phyloP scores from a whole-genome alignment of 495 filamentous ascomycete species.

The Penicillium angulare region DNA sequence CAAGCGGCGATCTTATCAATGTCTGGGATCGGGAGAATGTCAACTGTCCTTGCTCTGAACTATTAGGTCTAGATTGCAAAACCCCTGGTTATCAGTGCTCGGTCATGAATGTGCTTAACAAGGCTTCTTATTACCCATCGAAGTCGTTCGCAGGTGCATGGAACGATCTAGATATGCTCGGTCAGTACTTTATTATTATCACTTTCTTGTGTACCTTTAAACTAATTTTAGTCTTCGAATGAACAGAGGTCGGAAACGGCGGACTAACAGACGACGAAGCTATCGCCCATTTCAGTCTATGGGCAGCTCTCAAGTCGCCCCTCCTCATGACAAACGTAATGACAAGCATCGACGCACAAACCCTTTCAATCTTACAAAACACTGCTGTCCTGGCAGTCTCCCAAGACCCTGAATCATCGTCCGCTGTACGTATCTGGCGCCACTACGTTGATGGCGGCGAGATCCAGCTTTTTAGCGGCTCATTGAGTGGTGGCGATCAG shows the following conservation, averaged over 20 bases:
- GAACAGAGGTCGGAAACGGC: conserved; percentile 61
- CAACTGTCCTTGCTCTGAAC: conserved; percentile 38
- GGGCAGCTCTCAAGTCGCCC: conserved; percentile 36
- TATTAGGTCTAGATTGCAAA: conserved; percentile 40
- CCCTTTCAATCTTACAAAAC: conserved; percentile 38
- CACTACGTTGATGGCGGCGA: conserved; percentile 37
- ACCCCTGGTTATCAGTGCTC: conserved; percentile 56
- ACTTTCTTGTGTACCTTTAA: too few species aligned
- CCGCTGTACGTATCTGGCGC: conserved; percentile 40
- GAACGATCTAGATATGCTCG: conserved; percentile 56
- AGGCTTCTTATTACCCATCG: conserved; percentile 36
- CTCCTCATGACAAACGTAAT: conserved; percentile 37
- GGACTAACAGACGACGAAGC: conserved; percentile 47
- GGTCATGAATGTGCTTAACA: conserved; percentile 51
- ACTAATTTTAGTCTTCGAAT: conserved; percentile 22
- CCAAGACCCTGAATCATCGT: conserved; percentile 40
- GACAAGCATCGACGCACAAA: conserved; percentile 21
- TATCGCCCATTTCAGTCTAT: conserved; percentile 33
- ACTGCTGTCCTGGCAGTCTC: conserved; percentile 46
- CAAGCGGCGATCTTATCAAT: conserved; percentile 44
- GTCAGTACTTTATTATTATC: neutral
- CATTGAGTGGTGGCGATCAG: conserved; percentile 43
- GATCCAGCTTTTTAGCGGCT: conserved; percentile 50
- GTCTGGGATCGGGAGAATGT: conserved; percentile 26
- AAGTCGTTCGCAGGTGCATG: conserved; percentile 32